Evolutionary conservation across 2,329 filamentous ascomycete species (phyloP).

Genomic region (Ascochyta fabae): DNA sequence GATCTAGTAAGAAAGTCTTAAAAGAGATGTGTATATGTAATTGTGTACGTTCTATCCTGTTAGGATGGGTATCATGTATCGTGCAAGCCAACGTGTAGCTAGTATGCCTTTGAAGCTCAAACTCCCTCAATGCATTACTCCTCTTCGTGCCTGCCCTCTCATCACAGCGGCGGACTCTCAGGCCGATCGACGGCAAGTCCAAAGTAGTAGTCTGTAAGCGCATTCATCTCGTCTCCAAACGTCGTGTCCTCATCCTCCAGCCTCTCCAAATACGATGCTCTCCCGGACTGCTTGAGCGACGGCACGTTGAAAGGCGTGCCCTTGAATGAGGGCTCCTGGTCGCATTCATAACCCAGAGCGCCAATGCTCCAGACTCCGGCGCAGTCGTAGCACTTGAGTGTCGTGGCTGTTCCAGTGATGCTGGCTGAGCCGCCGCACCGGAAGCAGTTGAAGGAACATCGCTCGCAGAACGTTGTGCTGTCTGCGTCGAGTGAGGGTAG

Average conservation of each 20-base stretch:
- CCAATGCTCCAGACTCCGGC: constrained; percentile 46
- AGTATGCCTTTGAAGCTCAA: no score
- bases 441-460: constrained; percentile 52
- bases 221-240: constrained; percentile 46
- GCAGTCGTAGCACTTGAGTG: constrained; percentile 43
- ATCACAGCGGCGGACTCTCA: constrained; percentile 29
- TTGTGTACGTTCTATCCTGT: no score
- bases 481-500: constrained; percentile 21
- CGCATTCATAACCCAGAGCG: constrained; percentile 48
- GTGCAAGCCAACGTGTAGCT: no score
- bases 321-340: constrained; percentile 20
- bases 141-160: no score
- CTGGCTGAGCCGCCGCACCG: constrained; percentile 42
- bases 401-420: constrained; percentile 23
- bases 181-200: constrained; percentile 34
- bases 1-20: no score
- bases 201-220: constrained; percentile 43
- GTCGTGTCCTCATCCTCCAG: constrained; percentile 18
- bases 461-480: constrained; percentile 44
- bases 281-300: constrained; percentile 18
- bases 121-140: background rate
- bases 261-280: constrained; percentile 15
- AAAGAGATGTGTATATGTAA: no score
- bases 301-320: constrained; percentile 20
- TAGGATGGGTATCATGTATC: no score